Percentiles rank a stretch among this genome's conserved stretches.
Conservation (phyloP, 257 asterid genomes). For the Rubia yunnanensis region DNA sequence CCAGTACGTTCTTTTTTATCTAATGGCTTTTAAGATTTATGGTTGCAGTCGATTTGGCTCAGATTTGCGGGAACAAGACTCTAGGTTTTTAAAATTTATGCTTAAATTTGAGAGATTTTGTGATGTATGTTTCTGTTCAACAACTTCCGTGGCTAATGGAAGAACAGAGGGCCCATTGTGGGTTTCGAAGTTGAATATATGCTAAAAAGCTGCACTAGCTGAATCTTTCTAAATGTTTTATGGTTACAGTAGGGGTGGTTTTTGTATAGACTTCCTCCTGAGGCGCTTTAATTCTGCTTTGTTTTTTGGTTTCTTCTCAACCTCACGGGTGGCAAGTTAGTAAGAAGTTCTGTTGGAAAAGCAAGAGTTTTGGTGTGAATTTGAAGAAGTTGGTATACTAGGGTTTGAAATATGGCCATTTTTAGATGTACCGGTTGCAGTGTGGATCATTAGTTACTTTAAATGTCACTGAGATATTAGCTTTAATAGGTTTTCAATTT, state of each 20-base stretch:
- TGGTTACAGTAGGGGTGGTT: not conserved
- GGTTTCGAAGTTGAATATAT: too few relatives aligned
- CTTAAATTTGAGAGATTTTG: not conserved
- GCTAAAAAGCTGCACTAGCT: too few relatives aligned
- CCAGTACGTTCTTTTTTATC: slow-evolving; percentile 32
- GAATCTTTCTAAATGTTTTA: not conserved
- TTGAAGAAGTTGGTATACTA: not conserved
- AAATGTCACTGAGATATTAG: not conserved
- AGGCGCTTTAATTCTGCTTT: not conserved
- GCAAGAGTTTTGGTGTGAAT: slow-evolving; percentile 24
- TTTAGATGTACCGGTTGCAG: not conserved
- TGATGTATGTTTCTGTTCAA: too few relatives aligned
- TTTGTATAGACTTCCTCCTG: not conserved
- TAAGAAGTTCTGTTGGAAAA: not conserved
- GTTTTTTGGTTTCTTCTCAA: not conserved
- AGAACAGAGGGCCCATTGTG: too few relatives aligned
- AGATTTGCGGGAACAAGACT: not conserved
- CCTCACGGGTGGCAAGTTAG: not conserved
- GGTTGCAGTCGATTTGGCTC: not conserved
- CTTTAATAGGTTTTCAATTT: too few relatives aligned
- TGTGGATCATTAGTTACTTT: not conserved
- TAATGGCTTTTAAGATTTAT: not conserved
- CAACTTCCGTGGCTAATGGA: too few relatives aligned
- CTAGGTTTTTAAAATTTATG: not conserved
- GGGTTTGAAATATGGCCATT: not conserved